phyloP scores from a whole-genome alignment of 179 eudicot species.

The Silene coronaria region DNA sequence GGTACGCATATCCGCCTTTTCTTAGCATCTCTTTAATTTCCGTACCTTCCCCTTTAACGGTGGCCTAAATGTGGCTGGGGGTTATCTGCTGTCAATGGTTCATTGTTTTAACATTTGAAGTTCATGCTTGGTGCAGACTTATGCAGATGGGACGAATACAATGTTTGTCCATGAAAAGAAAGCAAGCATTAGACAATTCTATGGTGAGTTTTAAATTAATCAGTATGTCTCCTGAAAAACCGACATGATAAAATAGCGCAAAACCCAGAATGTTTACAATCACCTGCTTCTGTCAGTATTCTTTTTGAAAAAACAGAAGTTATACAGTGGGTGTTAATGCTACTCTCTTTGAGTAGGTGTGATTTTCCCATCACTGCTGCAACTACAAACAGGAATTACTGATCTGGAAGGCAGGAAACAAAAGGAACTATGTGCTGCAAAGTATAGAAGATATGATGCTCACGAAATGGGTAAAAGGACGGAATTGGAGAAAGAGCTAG shows the following conservation, averaged over 20 bases:
- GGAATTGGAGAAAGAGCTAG: slow-evolving; percentile 35
- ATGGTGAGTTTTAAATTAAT: slow-evolving; percentile 27
- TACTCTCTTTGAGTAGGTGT: slow-evolving; percentile 26
- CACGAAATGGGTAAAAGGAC: slow-evolving; percentile 22
- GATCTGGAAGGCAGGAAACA: slow-evolving; percentile 44
- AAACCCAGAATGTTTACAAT: not conserved
- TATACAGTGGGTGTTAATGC: not conserved
- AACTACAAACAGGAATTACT: slow-evolving; percentile 45
- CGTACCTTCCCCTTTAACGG: not conserved
- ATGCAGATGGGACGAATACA: slow-evolving; percentile 43
- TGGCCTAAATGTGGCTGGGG: too few relatives aligned
- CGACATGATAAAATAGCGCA: not conserved
- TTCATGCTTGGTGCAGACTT: slow-evolving; percentile 32
- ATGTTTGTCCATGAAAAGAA: slow-evolving; percentile 44
- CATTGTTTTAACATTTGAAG: not conserved
- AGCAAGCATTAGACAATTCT: slow-evolving; percentile 45
- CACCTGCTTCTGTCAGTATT: not conserved
- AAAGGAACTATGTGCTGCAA: slow-evolving; percentile 32
- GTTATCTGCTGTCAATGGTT: not conserved
- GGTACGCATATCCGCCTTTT: slow-evolving; percentile 23
- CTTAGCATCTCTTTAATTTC: not conserved
- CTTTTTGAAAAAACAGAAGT: not conserved
- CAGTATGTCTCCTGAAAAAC: too few relatives aligned
- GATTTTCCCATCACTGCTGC: slow-evolving; percentile 44
- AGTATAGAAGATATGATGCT: slow-evolving; percentile 28